Base-by-base conservation (phyloP, 495 filamentous ascomycete species). In the Daldinia decipiens region DNA sequence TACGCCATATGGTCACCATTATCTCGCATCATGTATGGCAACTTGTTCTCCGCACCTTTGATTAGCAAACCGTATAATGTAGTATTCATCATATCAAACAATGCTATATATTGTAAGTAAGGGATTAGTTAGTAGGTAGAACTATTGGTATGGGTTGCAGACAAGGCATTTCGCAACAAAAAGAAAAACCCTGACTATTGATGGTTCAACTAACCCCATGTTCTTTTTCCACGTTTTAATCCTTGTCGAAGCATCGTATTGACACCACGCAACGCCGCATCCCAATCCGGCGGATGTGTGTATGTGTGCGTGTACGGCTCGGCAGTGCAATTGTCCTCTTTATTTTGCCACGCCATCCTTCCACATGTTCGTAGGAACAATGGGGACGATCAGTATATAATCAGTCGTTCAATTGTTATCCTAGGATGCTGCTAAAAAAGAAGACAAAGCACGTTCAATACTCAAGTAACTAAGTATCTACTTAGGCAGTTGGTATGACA, bases 201-300 rank as follows among this genome's bases (percentile, higher is more conserved):
- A 31, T n/a, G 12, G 21, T 47, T 47, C 40, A 17, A 8, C n/a
- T n/a, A n/a, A 8, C 50, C 15, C 50, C 50, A 29, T 27, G 50
- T 31, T 31, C 26, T 24, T 53, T 51, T 62, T 62, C 61, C 70
- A 79, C 65, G 70, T 71, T 71, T 66, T 62, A 58, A 66, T 62
- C 58, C 68, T 29, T 65, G 68, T 70, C 24, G 27, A 36, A 24
- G 55, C 52, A 53, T 69, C 67, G 59, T 56, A 70, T 65, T 53
- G 47, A 53, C 27, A 53, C 17, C 27, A 53, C 26, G 51, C 39
- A 57, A 62, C 51, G 31, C 31, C 59, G 40, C 40, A 32, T 68
- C 34, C 27, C 53, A 56, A 56, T 45, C 59, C 26, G 21, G 52
- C 31, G 52, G 52, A 52, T 55, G 43, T 13, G 40, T 31, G 13